These are phyloP conservation scores for Umbilicus rupestris DNA, from an alignment of 164 flowering plant species.

Conservation along the genomic window DNA sequence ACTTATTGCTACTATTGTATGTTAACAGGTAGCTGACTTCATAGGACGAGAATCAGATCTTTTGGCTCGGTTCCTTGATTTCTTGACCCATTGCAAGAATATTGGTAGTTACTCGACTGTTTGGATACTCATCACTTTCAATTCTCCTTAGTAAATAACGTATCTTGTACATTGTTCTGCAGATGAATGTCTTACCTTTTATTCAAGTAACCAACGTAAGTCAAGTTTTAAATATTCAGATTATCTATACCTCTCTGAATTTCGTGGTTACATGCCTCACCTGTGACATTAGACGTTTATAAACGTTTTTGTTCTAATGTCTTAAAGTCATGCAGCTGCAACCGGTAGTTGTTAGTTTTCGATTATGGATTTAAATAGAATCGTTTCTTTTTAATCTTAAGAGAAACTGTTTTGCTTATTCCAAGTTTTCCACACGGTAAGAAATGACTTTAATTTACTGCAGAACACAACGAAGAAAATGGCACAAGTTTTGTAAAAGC, in stretches of 20 bases:
- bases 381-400: too few relatives aligned
- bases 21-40: constrained; percentile 53
- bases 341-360: not conserved
- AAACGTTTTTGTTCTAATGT: not conserved
- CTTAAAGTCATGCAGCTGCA: not conserved
- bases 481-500: constrained; percentile 42
- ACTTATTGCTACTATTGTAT: constrained; percentile 3
- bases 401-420: too few relatives aligned
- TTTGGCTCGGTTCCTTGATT: constrained; percentile 66
- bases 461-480: constrained; percentile 57
- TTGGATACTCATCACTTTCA: constrained; percentile 3
- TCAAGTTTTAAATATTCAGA: not conserved
- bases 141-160: constrained; percentile 9
- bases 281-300: not conserved
- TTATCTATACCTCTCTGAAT: not conserved
- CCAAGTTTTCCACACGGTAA: too few relatives aligned
- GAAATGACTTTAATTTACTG: constrained; percentile 12
- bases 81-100: constrained; percentile 59
- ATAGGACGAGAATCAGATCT: constrained; percentile 71
- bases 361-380: not conserved
- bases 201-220: constrained; percentile 8
- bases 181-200: constrained; percentile 61
- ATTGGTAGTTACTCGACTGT: constrained; percentile 31
- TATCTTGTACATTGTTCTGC: constrained; percentile 29
- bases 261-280: not conserved